These are phyloP conservation scores for Solanum dulcamara DNA, from an alignment of 257 asterid species.

Conservation along the genomic window DNA sequence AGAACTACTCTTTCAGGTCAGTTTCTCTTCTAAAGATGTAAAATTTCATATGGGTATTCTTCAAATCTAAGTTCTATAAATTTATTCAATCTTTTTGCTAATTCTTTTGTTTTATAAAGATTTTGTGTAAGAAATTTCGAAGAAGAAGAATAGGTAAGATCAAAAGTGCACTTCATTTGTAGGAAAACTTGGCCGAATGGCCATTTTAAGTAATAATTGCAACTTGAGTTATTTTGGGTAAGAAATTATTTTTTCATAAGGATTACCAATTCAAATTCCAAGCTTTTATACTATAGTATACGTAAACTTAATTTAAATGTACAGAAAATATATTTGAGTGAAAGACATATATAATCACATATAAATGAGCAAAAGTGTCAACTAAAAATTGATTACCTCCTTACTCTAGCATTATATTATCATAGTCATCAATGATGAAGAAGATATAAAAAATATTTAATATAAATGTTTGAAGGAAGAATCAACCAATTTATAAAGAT, in stretches of 20 bases:
- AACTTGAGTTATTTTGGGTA: too few species aligned
- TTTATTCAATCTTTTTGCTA: background rate
- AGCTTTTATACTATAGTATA: background rate
- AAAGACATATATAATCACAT: background rate
- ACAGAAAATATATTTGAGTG: too few species aligned
- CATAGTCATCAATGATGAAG: background rate
- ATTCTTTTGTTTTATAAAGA: background rate
- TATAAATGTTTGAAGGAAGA: too few species aligned
- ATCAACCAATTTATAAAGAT: background rate
- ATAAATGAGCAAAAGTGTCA: background rate
- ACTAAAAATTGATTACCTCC: background rate
- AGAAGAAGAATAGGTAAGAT: background rate
- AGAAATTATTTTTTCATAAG: too few species aligned
- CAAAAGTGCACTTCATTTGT: background rate
- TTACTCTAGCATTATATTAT: too few species aligned
- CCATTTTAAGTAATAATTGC: too few species aligned
- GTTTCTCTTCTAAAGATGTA: background rate
- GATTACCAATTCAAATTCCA: background rate
- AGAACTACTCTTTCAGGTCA: background rate
- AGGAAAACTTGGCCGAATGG: background rate
- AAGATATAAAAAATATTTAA: too few species aligned
- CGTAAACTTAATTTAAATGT: too few species aligned
- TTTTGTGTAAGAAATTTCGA: too few species aligned
- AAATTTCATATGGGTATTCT: background rate
- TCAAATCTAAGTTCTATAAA: background rate